Conservation (phyloP, 345 rosid species). For the Boechera divaricarpa region DNA sequence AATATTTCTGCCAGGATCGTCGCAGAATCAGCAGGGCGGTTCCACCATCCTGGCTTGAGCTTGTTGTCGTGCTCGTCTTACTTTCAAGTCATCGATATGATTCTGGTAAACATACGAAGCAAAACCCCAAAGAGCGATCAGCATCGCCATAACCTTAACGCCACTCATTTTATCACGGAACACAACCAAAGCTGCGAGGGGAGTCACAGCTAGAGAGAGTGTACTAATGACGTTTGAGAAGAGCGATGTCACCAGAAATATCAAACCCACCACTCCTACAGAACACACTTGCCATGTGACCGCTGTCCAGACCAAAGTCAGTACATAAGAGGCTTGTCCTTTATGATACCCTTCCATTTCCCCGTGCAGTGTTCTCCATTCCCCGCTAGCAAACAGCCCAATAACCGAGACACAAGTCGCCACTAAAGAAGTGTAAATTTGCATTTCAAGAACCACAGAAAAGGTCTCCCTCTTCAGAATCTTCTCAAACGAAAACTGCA, state of each 20-base stretch:
- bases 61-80: slow-evolving; percentile 48
- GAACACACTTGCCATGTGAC: slow-evolving; percentile 53
- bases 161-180: slow-evolving; percentile 50
- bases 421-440: slow-evolving; percentile 55
- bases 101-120: slow-evolving; percentile 56
- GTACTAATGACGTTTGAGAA: slow-evolving; percentile 55
- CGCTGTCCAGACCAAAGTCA: slow-evolving; percentile 50
- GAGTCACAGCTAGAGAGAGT: slow-evolving; percentile 45
- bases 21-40: slow-evolving; percentile 20
- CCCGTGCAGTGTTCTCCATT: slow-evolving; percentile 41
- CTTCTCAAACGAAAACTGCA: slow-evolving; percentile 82
- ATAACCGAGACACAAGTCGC: slow-evolving; percentile 44
- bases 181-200: slow-evolving; percentile 43
- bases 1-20: background rate
- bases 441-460: slow-evolving; percentile 56
- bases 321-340: slow-evolving; percentile 46
- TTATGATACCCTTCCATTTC: slow-evolving; percentile 51
- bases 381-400: slow-evolving; percentile 56
- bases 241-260: slow-evolving; percentile 50
- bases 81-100: slow-evolving; percentile 50
- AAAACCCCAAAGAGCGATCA: slow-evolving; percentile 54
- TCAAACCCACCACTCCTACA: slow-evolving; percentile 51
- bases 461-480: slow-evolving; percentile 48
- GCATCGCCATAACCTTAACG: slow-evolving; percentile 48
- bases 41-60: background rate